These are phyloP conservation scores for Endoconidiophora laricicola DNA, from an alignment of 2,329 filamentous ascomycete genomes.

Conservation along the genomic window DNA sequence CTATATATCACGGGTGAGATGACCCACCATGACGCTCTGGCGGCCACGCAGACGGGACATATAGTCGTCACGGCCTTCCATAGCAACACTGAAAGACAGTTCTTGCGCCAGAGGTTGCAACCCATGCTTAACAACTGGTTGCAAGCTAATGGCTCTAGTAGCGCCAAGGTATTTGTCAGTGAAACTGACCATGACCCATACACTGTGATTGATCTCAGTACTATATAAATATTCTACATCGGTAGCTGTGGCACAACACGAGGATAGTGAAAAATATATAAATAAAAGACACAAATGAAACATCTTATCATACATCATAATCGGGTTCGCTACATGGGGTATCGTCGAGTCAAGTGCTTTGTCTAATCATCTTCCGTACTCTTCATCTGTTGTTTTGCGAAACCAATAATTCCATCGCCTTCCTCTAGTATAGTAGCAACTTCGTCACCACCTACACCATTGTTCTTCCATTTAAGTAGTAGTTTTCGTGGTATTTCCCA, in stretches of 20 bases:
- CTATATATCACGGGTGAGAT: conserved; percentile 84
- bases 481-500: conserved; percentile 38
- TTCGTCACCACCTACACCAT: conserved; percentile 36
- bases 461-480: conserved; percentile 36
- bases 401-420: conserved; percentile 32
- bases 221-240: conserved; percentile 19
- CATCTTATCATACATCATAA: too few relatives aligned
- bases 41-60: conserved; percentile 67
- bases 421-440: conserved; percentile 37
- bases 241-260: neutral
- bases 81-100: conserved; percentile 80
- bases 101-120: conserved; percentile 55
- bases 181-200: conserved; percentile 76
- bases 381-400: conserved; percentile 9
- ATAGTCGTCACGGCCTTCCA: conserved; percentile 79
- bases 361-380: neutral
- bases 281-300: neutral
- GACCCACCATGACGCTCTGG: conserved; percentile 79
- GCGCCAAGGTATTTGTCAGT: conserved; percentile 56
- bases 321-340: conserved; percentile 2
- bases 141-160: conserved; percentile 26
- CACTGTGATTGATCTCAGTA: conserved; percentile 45
- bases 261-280: neutral
- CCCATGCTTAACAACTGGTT: conserved; percentile 45
- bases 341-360: conserved; percentile 2